Evolutionary conservation across 1,139 yeast genomes (phyloP), one percentile per base, ranked within the genome.

Genomic region (Protomyces inouyei): DNA sequence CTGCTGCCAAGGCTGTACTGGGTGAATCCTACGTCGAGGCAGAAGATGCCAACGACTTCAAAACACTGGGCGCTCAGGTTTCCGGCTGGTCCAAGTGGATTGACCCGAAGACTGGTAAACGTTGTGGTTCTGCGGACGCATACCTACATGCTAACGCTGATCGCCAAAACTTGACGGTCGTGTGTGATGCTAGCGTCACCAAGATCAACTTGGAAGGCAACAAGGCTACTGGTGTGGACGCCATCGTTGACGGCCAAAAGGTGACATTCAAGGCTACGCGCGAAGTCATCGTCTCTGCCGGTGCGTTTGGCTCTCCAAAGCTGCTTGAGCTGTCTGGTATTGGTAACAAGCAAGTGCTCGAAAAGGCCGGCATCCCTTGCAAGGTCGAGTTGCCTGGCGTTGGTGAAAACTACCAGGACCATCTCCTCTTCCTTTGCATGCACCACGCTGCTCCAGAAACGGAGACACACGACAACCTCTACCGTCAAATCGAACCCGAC

Each of bases 291-390:
- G 51, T 60, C 6, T 40, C 60, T 12, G 64, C 64, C 5, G 64
- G 64, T 12, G 60, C 54, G 3, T 54, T 45, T 35, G 38, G 37
- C 16, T 43, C 60, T 12, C 64, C 64, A 8, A 35, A 43, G 18
- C 35, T 60, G 12, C 64, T 60, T 28, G 60, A 60, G 55, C 36
- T 43, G 9, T 60, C 64, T 9, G 64, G 64, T 21, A 60, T 60
- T 21, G 64, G 64, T 25, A 38, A 21, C 23, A 32, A 32, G 28
- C 23, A 45, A n/a, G 18, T 25, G 14, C 60, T 60, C 35, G 23
- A 54, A 43, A 51, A 23, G n/a, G 36, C 35, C 54, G 60, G 60
- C 8, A 40, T 60, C 32, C 37, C 9, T 23, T 21, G 51, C 48
- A 32, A 38, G 52, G 40, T 60, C 36, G 57, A 60, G 32, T 3